phyloP scores from a whole-genome alignment of 2,329 filamentous ascomycete genomes.

The Aspergillus fumigatiaffinis region DNA sequence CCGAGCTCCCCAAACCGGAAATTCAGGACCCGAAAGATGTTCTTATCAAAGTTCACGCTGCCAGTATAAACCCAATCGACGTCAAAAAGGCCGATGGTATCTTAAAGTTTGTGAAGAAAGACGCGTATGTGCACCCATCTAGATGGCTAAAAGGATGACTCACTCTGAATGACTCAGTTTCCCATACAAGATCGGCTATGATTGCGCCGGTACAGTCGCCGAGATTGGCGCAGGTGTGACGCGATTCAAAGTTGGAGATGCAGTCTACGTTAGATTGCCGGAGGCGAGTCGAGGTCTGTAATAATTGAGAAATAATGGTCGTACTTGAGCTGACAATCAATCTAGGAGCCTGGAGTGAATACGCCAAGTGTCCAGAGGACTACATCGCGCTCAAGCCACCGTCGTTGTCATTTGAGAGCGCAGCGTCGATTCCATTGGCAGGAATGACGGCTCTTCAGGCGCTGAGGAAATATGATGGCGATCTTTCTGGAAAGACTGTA shows the following conservation, averaged over 20 bases:
- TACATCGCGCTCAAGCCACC: constrained; percentile 40
- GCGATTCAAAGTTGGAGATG: constrained; percentile 37
- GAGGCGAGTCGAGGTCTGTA: constrained; percentile 25
- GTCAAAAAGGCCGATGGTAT: constrained; percentile 39
- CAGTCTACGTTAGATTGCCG: constrained; percentile 36
- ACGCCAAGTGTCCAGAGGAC: constrained; percentile 28
- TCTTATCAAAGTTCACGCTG: constrained; percentile 42
- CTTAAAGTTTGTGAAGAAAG: constrained; percentile 30
- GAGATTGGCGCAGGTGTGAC: constrained; percentile 33
- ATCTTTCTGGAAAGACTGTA: constrained; percentile 49
- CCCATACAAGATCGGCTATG: constrained; percentile 44
- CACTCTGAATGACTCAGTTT: constrained; percentile 25
- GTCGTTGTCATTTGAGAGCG: constrained; percentile 40
- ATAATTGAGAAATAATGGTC: neutral
- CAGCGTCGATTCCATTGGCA: constrained; percentile 41
- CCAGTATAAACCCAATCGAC: constrained; percentile 46
- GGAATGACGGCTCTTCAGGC: constrained; percentile 45
- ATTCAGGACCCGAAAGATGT: constrained; percentile 17
- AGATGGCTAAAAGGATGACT: neutral
- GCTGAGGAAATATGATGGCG: constrained; percentile 42
- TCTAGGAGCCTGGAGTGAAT: constrained; percentile 38
- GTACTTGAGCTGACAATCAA: neutral
- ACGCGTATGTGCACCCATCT: constrained; percentile 21
- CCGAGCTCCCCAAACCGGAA: constrained; percentile 17
- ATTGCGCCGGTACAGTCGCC: constrained; percentile 38